Conservation (phyloP, 305 asterid genomes). For the Solanum hybrid region DNA sequence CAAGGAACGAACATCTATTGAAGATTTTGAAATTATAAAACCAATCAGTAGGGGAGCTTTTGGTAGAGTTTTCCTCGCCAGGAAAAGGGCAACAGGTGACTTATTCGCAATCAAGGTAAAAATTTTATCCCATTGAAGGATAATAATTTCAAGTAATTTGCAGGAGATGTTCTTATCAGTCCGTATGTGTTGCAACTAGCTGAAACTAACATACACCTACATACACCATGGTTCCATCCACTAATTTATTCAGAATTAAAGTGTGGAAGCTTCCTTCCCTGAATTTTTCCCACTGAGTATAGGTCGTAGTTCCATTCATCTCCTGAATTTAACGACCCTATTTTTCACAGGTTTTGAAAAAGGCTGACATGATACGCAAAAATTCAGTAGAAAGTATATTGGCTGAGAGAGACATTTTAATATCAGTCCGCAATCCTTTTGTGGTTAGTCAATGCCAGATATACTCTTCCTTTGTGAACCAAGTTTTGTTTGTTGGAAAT, state of each 20-base stretch:
- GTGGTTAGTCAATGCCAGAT: conserved; percentile 61
- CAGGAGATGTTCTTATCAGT: neutral
- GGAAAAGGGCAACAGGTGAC: conserved; percentile 97
- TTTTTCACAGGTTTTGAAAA: conserved; percentile 74
- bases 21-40: conserved; percentile 97
- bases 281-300: neutral
- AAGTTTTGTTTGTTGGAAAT: neutral
- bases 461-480: neutral
- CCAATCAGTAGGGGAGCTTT: conserved; percentile 99
- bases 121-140: conserved; percentile 5
- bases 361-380: conserved; percentile 95
- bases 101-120: conserved; percentile 95
- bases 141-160: neutral
- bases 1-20: conserved; percentile 89
- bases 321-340: neutral
- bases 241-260: neutral
- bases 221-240: neutral
- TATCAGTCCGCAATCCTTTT: conserved; percentile 97
- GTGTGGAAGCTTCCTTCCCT: neutral
- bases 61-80: conserved; percentile 92
- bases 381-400: conserved; percentile 95
- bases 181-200: neutral
- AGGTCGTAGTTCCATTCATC: neutral
- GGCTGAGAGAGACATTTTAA: conserved; percentile 94
- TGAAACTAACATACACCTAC: neutral